These are phyloP conservation scores for Hypoxylon fragiforme DNA, from an alignment of 495 filamentous ascomycete species.

Conservation along the genomic window DNA sequence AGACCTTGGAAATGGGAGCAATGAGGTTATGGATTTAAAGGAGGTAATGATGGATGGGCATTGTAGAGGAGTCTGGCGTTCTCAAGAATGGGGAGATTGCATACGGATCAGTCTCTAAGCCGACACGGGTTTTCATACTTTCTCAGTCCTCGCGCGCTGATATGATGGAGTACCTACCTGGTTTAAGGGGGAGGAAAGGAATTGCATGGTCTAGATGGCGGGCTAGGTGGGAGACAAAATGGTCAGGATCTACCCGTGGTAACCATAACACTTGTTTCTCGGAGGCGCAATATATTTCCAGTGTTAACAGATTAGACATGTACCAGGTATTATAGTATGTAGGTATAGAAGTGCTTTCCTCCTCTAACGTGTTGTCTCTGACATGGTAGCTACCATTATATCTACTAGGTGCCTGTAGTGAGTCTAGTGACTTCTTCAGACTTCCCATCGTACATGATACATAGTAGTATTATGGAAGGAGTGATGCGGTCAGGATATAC, in stretches of 20 bases:
- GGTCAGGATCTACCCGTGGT: conserved; percentile 15
- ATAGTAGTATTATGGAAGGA: background rate
- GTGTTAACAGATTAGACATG: background rate
- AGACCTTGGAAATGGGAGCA: conserved; percentile 27
- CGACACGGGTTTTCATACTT: conserved; percentile 16
- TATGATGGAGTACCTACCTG: conserved; percentile 3
- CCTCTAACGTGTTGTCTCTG: too few species aligned
- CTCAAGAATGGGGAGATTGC: conserved; percentile 33
- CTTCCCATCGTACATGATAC: too few species aligned
- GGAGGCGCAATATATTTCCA: conserved; percentile 7
- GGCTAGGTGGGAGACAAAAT: conserved; percentile 12
- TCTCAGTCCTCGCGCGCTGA: conserved; percentile 11
- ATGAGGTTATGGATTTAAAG: conserved; percentile 15
- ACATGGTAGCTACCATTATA: too few species aligned
- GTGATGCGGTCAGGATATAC: background rate
- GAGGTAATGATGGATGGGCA: conserved; percentile 26
- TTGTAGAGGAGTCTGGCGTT: conserved; percentile 40
- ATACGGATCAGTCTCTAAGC: conserved; percentile 24
- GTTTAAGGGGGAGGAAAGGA: conserved; percentile 2
- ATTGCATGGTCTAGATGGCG: conserved; percentile 17
- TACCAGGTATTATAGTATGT: background rate
- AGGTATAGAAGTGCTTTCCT: background rate
- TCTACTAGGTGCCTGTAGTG: too few species aligned
- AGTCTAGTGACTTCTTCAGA: too few species aligned
- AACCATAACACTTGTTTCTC: conserved; percentile 3